Conservation (phyloP, 139 green algal species). For the Marvania coccoides region DNA sequence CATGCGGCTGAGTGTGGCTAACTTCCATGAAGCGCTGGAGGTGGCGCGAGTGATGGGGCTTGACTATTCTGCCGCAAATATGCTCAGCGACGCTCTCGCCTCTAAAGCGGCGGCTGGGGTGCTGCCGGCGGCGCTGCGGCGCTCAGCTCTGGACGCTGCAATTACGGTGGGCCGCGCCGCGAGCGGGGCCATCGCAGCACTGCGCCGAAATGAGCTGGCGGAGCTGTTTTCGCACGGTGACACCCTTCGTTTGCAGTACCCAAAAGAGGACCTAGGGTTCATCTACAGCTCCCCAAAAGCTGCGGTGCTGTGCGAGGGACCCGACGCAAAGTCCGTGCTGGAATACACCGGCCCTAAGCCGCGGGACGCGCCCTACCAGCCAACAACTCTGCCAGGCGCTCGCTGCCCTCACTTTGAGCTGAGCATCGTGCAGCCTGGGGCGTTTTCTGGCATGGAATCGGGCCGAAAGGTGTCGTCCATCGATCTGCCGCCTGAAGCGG, state of each 20-base stretch:
- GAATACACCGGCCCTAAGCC: slow-evolving; percentile 9
- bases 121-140: slow-evolving; percentile 1
- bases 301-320: not conserved
- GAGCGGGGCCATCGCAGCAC: slow-evolving; percentile 9
- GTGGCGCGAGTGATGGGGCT: slow-evolving; percentile 75
- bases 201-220: slow-evolving; percentile 27
- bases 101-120: not conserved
- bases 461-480: slow-evolving; percentile 5
- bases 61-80: slow-evolving; percentile 50
- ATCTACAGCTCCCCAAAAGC: slow-evolving; percentile 36
- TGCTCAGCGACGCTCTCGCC: slow-evolving; percentile 39
- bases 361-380: slow-evolving; percentile 33
- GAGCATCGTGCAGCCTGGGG: not conserved
- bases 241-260: slow-evolving; percentile 84
- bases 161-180: slow-evolving; percentile 33
- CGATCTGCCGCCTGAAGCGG: slow-evolving; percentile 4
- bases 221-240: slow-evolving; percentile 53
- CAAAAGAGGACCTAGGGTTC: slow-evolving; percentile 84
- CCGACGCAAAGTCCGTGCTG: not conserved
- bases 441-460: not conserved
- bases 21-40: slow-evolving; percentile 77
- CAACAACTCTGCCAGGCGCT: slow-evolving; percentile 34
- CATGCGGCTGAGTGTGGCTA: slow-evolving; percentile 73
- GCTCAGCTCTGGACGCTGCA: slow-evolving; percentile 18
- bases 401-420: slow-evolving; percentile 60